Evolutionary conservation across 139 green algal species (phyloP), one percentile per base, ranked within the genome.

Genomic region (Gonium pectorale): DNA sequence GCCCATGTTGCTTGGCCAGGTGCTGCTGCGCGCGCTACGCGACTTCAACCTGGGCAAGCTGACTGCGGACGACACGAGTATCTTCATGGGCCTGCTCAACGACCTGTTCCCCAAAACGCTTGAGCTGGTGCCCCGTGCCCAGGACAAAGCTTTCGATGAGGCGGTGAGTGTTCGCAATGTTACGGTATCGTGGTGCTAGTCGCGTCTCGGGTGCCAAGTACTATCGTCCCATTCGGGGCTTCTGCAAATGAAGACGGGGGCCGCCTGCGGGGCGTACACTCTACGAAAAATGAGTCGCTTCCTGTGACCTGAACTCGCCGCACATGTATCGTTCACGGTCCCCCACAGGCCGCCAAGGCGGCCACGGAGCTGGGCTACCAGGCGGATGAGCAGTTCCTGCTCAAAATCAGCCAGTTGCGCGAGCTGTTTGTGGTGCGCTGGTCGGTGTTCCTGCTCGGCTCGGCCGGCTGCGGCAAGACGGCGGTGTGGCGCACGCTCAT

Each of bases 1-100:
- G n/a, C n/a, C n/a, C 87, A 96, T 99, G 88, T 99, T 99, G 79
- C 90, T 95, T 87, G 96, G 96, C n/a, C 84, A 98, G 67, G 93
- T 97, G 88, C 91, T 97, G 78, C 96, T 96, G 92, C 87, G 94
- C 31, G 94, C 94, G 56, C 90, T 97, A 51, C 80, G 94, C 27
- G 94, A 97, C 90, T 96, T 97, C 93, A 97, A 97, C 90, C 93
- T 97, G 52, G 92, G 93, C 81, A 97, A 97, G 91, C 96, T 97
- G 59, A 72, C 96, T 56, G 67, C 86, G 46, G 85, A 94, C 80
- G 94, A 97, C 86, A 95, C 96, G 93, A 86, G 95, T 64, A 95
- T 97, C 88, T 97, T 97, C 92, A 95, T 95, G 90, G 94, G 93
- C 40, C 91, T 99, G 90, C 92, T 99, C 21, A 94, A 96, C 77